Evolutionary conservation across 257 asterid genomes (phyloP), one percentile per base, ranked within the genome.

Genomic region (Fraxinus excelsior): DNA sequence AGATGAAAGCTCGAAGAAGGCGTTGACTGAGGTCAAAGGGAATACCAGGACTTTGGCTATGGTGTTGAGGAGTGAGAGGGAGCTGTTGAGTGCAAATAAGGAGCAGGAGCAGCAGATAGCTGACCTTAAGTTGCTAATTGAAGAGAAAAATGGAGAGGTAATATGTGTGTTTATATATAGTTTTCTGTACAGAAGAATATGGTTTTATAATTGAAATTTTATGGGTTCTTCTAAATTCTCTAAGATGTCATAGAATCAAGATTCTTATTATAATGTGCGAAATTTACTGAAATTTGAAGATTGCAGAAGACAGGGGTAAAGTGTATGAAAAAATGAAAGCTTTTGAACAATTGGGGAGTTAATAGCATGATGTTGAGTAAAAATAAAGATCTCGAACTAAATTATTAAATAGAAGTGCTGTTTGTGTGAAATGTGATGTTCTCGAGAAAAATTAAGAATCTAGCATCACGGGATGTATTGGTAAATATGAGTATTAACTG

Each of bases 41-140:
- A 95, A 93, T 66, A 88, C 97, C 46, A 88, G 99, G 88, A 95
- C 96, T 29, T 83, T 95, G 84, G 97, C 91, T 3, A 93, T 89
- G 97, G 96, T 93, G 80, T 74, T 95, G 85, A 90, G 97, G 89
- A 93, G 99, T 80, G 99, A 95, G 84, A 87, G 99, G 90, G 99
- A 93, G 87, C 82, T 95, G 5, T 70, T 95, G 89, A 89, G 79
- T 74, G 67, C 79, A 87, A 91, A 83, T 16, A 89, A 91, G 74
- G 94, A 91, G 29, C 96, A 89, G 71, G 98, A 91, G 82, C 71
- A 74, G 25, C 79, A 86, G 81, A 90, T 95, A 82, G 76, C 87
- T 40, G 88, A 90, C 77, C 93, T 95, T 44, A 91, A 85, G 79
- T n/a, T 80, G 74, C 62, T 78, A 86, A 82, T 93, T n/a, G 87